Base-by-base conservation (phyloP, 1,139 yeast species). In the Nakaseomyces nivariensis region DNA sequence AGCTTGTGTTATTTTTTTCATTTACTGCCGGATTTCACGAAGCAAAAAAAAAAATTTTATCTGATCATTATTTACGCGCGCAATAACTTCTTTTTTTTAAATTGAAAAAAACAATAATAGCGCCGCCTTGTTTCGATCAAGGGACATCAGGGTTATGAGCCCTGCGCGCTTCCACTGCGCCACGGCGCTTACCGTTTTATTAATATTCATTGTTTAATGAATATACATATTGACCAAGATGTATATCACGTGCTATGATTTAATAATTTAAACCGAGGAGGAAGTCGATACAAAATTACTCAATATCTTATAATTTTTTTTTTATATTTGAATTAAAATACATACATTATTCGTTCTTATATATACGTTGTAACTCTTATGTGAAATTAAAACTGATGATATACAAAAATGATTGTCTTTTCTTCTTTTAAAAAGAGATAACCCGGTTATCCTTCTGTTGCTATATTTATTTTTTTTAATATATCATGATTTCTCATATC, bases 101-200 rank as follows among this genome's bases (percentile, higher is more conserved):
- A 33, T 11, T 33, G 8, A 33, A 22, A 33, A 24, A 13, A 34
- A 56, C 53, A 56, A 59, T 53, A 58, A 52, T 86, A 87, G 96
- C 96, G 94, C 85, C 85, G 92, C 94, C 82, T 77, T 90, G 96
- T 88, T 86, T 88, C 96, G 96, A 88, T 88, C 96, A 94, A 77
- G 82, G 94, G 96, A 86, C 96, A 84, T 87, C 95, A 86, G 96
- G 96, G 96, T 88, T 88, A 88, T 87, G 94, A 85, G 94, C 94
- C 94, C 95, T 84, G 95, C 95, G 94, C 95, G 95, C 95, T 86
- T 85, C 95, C 96, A 81, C 95, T 86, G 95, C 95, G 95, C 94
- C 94, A 85, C 89, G 80, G 81, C 85, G 87, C 86, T 72, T 37
- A 26, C 32, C 43, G 37, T 46, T 33, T 45, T 29, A 25, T 27